These are phyloP conservation scores for Lipomyces starkeyi DNA, from an alignment of 805 yeast species.

Conservation along the genomic window DNA sequence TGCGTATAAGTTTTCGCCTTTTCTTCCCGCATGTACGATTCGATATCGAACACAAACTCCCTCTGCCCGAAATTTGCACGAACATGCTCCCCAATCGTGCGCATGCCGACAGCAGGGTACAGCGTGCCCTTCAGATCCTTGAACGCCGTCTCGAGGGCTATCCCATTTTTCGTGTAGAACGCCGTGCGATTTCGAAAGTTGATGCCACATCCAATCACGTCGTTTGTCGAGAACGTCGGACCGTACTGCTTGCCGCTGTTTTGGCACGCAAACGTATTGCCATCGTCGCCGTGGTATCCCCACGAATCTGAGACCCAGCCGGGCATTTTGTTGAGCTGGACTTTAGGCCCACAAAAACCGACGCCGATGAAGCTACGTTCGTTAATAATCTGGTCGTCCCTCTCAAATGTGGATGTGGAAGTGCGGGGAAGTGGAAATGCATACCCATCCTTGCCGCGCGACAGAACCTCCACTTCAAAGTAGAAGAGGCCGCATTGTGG, in stretches of 20 bases:
- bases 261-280: slow-evolving; percentile 50
- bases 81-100: slow-evolving; percentile 50
- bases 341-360: slow-evolving; percentile 52
- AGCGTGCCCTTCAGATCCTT: slow-evolving; percentile 51
- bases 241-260: slow-evolving; percentile 51
- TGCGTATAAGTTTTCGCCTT: slow-evolving; percentile 29
- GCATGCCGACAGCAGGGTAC: slow-evolving; percentile 59
- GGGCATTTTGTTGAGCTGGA: slow-evolving; percentile 50
- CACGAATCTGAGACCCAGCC: slow-evolving; percentile 57
- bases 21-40: slow-evolving; percentile 50
- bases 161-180: slow-evolving; percentile 84
- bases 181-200: slow-evolving; percentile 67
- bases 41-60: slow-evolving; percentile 67
- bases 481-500: slow-evolving; percentile 56
- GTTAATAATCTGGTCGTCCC: slow-evolving; percentile 3
- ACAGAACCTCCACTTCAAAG: slow-evolving; percentile 54
- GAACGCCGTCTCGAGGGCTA: slow-evolving; percentile 62
- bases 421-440: slow-evolving; percentile 6
- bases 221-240: slow-evolving; percentile 59
- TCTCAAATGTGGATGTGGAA: slow-evolving; percentile 3
- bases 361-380: slow-evolving; percentile 48
- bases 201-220: slow-evolving; percentile 83
- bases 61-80: slow-evolving; percentile 57
- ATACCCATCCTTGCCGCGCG: slow-evolving; percentile 48
- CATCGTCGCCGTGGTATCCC: slow-evolving; percentile 62